Conservation (phyloP, 495 filamentous ascomycete species). For the Podospora didyma region DNA sequence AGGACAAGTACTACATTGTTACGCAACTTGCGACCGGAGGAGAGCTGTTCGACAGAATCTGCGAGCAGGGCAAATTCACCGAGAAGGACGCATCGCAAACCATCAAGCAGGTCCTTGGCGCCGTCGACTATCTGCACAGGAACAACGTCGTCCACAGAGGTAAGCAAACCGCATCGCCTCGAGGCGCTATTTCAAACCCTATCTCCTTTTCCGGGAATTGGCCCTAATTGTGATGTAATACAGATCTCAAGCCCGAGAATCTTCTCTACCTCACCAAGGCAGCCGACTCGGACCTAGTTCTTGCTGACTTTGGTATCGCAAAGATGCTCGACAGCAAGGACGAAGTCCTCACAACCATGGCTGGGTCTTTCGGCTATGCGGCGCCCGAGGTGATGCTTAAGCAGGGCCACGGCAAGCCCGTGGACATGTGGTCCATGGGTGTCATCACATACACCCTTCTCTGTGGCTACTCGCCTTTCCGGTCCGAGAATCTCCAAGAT, state of each 20-base stretch:
- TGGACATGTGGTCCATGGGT: conserved; percentile 98
- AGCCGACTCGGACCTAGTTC: conserved; percentile 75
- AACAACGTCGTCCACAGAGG: conserved; percentile 97
- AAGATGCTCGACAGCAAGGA: conserved; percentile 93
- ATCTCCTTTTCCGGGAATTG: neutral
- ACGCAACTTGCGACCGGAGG: conserved; percentile 94
- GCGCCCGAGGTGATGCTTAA: conserved; percentile 98
- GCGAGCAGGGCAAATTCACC: conserved; percentile 96
- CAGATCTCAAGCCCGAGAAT: conserved; percentile 98
- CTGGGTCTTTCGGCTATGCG: conserved; percentile 96
- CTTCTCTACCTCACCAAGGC: conserved; percentile 84
- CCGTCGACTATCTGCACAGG: conserved; percentile 90
- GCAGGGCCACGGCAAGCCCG: conserved; percentile 95
- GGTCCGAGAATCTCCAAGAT: conserved; percentile 87
- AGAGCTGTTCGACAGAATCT: conserved; percentile 97
- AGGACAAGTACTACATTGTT: conserved; percentile 99
- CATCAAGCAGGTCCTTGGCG: conserved; percentile 90
- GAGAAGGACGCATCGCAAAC: conserved; percentile 98
- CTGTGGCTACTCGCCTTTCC: conserved; percentile 97
- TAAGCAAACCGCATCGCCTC: conserved; percentile 34
- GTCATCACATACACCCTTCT: conserved; percentile 99
- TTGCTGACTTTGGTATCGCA: conserved; percentile 97
- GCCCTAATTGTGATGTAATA: conserved; percentile 1
- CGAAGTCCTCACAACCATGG: conserved; percentile 96
- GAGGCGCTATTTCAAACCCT: neutral